Evolutionary conservation across 2,329 filamentous ascomycete species (phyloP).

Genomic region (Cucurbitaria berberidis): DNA sequence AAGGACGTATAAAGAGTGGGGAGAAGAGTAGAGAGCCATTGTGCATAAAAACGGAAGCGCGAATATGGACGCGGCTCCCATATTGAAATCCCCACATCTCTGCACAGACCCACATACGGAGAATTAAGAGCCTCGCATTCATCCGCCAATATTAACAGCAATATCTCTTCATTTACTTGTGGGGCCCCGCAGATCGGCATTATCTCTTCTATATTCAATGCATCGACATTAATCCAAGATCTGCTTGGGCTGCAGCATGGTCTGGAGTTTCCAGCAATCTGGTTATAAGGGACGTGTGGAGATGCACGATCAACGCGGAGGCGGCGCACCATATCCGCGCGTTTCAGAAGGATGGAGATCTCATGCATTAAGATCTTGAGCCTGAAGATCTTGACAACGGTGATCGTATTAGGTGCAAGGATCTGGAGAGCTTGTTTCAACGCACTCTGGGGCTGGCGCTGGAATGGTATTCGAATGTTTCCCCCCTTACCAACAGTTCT

Average conservation of each 20-base stretch:
- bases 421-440: constrained; percentile 11
- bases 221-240: background rate
- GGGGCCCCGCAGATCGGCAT: background rate
- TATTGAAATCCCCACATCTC: constrained; percentile 1
- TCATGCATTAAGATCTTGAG: background rate
- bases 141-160: background rate
- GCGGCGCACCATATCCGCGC: background rate
- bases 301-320: background rate
- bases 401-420: constrained; percentile 5
- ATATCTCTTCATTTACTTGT: background rate
- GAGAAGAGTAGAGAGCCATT: background rate
- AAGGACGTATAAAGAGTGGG: background rate
- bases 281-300: background rate
- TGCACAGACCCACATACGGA: background rate
- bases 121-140: background rate
- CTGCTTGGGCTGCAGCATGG: background rate
- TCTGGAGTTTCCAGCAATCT: background rate
- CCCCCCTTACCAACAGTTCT: background rate
- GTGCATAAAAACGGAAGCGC: background rate
- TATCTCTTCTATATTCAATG: background rate
- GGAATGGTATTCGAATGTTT: background rate
- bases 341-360: background rate
- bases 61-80: background rate
- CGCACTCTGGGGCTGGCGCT: background rate
- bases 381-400: background rate